Evolutionary conservation across 768 basidiomycete species (phyloP).

Genomic region (Psilocybe cyanescens): DNA sequence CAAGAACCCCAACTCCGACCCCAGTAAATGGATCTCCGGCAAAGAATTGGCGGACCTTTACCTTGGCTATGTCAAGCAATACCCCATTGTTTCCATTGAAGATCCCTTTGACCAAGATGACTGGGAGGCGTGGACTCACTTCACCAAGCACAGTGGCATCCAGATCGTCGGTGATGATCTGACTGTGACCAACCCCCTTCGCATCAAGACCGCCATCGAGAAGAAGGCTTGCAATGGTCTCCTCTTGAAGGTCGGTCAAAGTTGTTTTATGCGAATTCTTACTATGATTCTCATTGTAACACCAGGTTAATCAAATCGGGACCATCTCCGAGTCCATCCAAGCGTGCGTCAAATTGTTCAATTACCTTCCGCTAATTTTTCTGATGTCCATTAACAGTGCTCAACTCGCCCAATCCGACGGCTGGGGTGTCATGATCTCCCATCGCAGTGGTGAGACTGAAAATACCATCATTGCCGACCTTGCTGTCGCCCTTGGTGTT

Average conservation of each 20-base stretch:
- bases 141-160: conserved; percentile 77
- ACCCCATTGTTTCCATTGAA: conserved; percentile 95
- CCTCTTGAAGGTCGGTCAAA: conserved; percentile 78
- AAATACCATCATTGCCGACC: conserved; percentile 95
- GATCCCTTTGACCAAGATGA: conserved; percentile 99
- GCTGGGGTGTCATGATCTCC: conserved; percentile 99
- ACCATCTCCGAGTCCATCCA: conserved; percentile 99
- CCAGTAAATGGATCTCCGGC: conserved; percentile 94
- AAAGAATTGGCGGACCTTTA: conserved; percentile 93
- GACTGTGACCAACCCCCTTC: conserved; percentile 95
- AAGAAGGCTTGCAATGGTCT: conserved; percentile 99
- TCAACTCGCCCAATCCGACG: conserved; percentile 92
- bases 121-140: conserved; percentile 97
- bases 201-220: conserved; percentile 98
- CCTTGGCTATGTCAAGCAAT: conserved; percentile 83
- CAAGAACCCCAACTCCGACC: conserved; percentile 99
- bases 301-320: conserved; percentile 95
- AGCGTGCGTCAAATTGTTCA: conserved; percentile 63
- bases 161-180: conserved; percentile 97
- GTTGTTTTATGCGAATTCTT: not conserved
- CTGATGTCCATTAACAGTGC: conserved; percentile 53
- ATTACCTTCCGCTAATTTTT: not conserved
- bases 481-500: conserved; percentile 88
- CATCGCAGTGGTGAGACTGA: conserved; percentile 99
- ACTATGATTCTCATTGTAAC: not conserved